Evolutionary conservation across 1,284 basidiomycete species (phyloP).

Genomic region (Meira nashicola): DNA sequence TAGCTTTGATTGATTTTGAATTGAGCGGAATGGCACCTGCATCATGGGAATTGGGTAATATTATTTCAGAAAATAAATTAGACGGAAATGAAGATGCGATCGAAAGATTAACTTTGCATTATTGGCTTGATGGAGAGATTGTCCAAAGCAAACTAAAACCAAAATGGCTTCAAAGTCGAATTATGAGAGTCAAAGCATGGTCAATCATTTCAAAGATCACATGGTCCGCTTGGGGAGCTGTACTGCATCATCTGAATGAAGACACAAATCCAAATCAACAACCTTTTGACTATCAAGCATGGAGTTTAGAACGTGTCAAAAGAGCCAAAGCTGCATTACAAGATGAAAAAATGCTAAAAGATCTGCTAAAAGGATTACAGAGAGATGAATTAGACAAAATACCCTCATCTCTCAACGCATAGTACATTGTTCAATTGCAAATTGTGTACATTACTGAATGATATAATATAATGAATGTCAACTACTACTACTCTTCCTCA

Average conservation of each 20-base stretch:
- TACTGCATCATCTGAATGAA: background rate
- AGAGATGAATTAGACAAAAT: too few species aligned
- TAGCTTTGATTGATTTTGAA: conserved; percentile 6
- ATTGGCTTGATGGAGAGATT: background rate
- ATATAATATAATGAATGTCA: too few species aligned
- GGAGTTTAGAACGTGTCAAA: conserved; percentile 4
- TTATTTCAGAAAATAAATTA: background rate
- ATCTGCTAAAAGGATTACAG: background rate
- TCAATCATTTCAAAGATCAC: conserved; percentile 8
- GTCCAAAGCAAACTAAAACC: background rate
- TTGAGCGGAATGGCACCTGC: background rate
- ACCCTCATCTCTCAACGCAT: too few species aligned
- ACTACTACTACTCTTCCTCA: background rate
- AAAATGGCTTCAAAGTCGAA: background rate
- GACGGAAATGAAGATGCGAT: conserved; percentile 2
- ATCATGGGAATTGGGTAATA: conserved; percentile 7
- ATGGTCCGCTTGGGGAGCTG: conserved; percentile 8
- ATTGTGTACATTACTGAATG: too few species aligned
- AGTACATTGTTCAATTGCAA: too few species aligned
- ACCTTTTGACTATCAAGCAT: background rate
- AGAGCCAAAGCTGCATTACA: background rate
- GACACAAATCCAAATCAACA: background rate
- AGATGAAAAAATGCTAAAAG: background rate
- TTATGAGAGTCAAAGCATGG: background rate
- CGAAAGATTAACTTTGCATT: background rate